Base-by-base conservation (phyloP, 2,329 filamentous ascomycete genomes). In the Metarhizium humberi region DNA sequence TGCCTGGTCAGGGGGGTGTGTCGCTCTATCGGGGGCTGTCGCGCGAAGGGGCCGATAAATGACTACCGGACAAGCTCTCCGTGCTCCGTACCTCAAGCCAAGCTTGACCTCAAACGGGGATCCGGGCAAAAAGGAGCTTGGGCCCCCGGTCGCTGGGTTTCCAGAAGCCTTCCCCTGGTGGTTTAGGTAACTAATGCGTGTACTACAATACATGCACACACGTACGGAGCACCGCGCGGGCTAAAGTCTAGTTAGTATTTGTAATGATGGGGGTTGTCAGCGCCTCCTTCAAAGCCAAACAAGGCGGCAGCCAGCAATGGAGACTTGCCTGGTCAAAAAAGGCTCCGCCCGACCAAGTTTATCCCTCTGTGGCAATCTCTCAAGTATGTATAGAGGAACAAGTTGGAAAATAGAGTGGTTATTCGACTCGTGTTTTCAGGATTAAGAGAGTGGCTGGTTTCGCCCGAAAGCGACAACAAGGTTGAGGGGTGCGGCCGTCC, bases 101-200 rank as follows among this genome's bases (percentile, higher is more conserved):
- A 36, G 36, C 38, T 45, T 45, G 5, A 3, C 34, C 36, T 40
- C 36, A 45, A 18, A 51, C 7, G 25, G 20, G 10, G 14, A 43
- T 4, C 40, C 25, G 42, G 30, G 18, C 2, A 2, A 45, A 13
- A 34, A 34, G 36, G n/a, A 54, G 43, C 29, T 49, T 42, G 42
- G 43, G 36, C 43, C 25, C 18, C 30, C 16, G n/a, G 42, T 18
- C 42, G n/a, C n/a, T 40, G 18, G 50, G 49, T 18, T 56, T 56
- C 55, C 46, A 56, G 55, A 56, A 56, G 47, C 51, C 16, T 56
- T 56, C 51, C 29, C 34, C 25, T 18, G 45, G 45, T 46, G 36
- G 46, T 38, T 48, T 32, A 36, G 50, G 11, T 43, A 43, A 52
- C 18, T 38, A 30, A 34, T 25, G 25, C 25, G 32, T 34, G 32